Base-by-base conservation (phyloP, 2,329 filamentous ascomycete genomes). In the Colletotrichum phormii region DNA sequence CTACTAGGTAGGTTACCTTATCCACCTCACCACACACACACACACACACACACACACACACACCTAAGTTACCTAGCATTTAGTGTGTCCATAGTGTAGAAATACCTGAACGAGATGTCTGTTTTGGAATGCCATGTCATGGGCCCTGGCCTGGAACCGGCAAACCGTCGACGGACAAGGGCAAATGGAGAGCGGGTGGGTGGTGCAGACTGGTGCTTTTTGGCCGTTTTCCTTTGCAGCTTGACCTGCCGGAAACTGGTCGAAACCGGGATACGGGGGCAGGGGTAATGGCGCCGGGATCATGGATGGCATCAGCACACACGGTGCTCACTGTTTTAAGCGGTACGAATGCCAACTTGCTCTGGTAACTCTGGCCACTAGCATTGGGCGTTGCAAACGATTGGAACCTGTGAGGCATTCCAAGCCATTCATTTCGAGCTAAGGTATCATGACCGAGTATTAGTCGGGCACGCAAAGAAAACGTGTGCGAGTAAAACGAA, bases 161-260 rank as follows among this genome's bases (percentile, higher is more conserved):
- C 53, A 59, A 68, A 33, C 35, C 18, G 18, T 49, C 42, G 18
- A 49, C 42, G 42, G 69, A 72, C 69, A 63, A 29, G 70, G 70
- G 70, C 22, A 37, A 33, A 24, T 55, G 24, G 53, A 29, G 26
- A 5, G 35, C 35, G 24, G 24, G 18, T 49, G 18, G 18, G 42
- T 18, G 37, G 37, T 42, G 15, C 35, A 37, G 35, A 37, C 35
- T 37, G 35, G 35, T 37, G 35, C 35, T 62, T 51, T 26, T 33
- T 59, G 51, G 53, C 59, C 46, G 59, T 62, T 63, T 67, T 59
- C 58, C 58, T 26, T 68, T 49, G 60, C 54, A 64, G 29, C 26
- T 59, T 54, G 37, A 73, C 71, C 60, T 73, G 66, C 66, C 66
- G 66, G 55, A 71, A 73, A 73, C 60, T 65, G 66, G 71, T 64